Base-by-base conservation (phyloP, 768 basidiomycete species). In the Gloeostereum incarnatum region DNA sequence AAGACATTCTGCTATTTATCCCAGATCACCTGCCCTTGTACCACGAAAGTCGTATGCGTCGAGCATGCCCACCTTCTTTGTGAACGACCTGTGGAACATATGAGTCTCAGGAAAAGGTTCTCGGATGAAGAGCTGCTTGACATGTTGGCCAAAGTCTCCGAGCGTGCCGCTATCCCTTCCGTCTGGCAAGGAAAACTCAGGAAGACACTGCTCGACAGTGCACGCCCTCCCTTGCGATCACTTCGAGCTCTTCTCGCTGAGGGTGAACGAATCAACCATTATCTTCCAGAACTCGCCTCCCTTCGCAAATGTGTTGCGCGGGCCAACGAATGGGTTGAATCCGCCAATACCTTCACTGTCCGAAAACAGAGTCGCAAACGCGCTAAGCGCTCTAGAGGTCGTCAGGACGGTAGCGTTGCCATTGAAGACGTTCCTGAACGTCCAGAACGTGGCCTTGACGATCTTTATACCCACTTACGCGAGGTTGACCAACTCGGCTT, bases 1-100 rank as follows among this genome's bases (percentile, higher is more conserved):
- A 93, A 96, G 55, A 75, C 70, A 4, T 97, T 94, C 61, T 92
- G 86, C 60, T 98, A 96, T 57, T 76, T 99, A 29, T 92, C 96
- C 1, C 93, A 96, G 52, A 68, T 97, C 53, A 80, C 75, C 41
- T 92, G 90, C 55, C 62, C 65, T 22, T 92, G 90, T 68, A 81
- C 81, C 30, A 73, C 60, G 37, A 74, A 78, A 45, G 78, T 94
- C 23, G 77, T 81, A 9, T 99, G 96, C 56, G 73, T 86, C 35
- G 85, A 93, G 40, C 94, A 98, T 60, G 71, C 71, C 21, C 68
- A 81, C 24, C 65, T 80, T 16, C 69, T 94, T 13, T 97, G 93
- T 62, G 73, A 67, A 56, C 55, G 64, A 57, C 52, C 68, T 24
- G 38, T 51, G 4, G 46, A 65, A 36, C 65, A 78, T 41, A 69